Conservation (phyloP, 139 green algal species). For the Auxenochlorella pyrenoidosa region DNA sequence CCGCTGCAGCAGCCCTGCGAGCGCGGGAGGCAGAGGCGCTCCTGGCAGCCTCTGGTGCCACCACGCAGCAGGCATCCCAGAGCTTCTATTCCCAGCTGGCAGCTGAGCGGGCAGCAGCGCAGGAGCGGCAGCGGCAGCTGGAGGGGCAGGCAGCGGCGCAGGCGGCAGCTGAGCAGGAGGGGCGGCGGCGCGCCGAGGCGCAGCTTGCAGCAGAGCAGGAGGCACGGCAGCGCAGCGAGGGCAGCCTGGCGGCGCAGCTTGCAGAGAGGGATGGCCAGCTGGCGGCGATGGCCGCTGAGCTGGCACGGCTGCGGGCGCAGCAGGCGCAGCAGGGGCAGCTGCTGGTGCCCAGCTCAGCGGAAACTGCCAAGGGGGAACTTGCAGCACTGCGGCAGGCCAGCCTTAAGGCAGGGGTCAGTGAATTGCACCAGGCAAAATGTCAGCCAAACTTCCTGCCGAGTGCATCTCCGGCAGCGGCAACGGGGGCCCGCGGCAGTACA, state of each 20-base stretch:
- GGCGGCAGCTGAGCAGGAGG: background rate
- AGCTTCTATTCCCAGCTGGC: background rate
- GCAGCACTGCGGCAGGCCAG: too few species aligned
- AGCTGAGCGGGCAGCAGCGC: background rate
- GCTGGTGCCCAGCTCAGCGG: background rate
- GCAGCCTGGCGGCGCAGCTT: background rate
- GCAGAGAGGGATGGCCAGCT: background rate
- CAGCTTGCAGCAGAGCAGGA: background rate
- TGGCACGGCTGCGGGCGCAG: background rate
- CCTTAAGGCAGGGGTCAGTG: too few species aligned
- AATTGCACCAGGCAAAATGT: background rate
- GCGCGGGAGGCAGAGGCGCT: background rate
- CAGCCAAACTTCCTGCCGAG: background rate
- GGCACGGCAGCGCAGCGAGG: background rate
- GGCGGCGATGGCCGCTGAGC: background rate
- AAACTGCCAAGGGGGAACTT: background rate
- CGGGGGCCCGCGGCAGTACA: background rate
- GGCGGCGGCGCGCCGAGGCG: background rate
- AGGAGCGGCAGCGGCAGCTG: background rate
- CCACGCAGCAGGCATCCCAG: background rate
- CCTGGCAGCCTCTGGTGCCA: background rate
- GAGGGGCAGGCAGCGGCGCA: background rate
- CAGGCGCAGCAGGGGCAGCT: background rate
- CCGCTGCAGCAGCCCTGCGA: background rate
- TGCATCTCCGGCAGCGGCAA: background rate